Percentiles rank a stretch among this genome's conserved stretches.
Conservation (phyloP, 176 grass and related monocot genomes). For the Sorghum bicolor region Sorghum_bicolor_NCBIv3 NC_012872.2:4111001-4111500, state of each 20-base stretch:
- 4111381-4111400: no score
- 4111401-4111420: background rate
- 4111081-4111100: constrained; percentile 16
- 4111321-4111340: background rate
- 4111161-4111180: background rate
- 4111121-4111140: no score
- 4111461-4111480: constrained; percentile 31
- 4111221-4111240: no score
- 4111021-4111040: no score
- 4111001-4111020: no score
- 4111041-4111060: constrained; percentile 47
- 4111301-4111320: background rate
- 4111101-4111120: background rate
- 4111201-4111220: background rate
- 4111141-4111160: no score
- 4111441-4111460: background rate
- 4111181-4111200: background rate
- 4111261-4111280: background rate
- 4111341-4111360: background rate
- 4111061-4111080: constrained; percentile 48
- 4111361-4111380: background rate
- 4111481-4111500: constrained; percentile 2
- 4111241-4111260: background rate
- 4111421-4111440: background rate
- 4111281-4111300: background rate